These are phyloP conservation scores for Glonium stellatum DNA, from an alignment of 495 filamentous ascomycete genomes.

Conservation along the genomic window DNA sequence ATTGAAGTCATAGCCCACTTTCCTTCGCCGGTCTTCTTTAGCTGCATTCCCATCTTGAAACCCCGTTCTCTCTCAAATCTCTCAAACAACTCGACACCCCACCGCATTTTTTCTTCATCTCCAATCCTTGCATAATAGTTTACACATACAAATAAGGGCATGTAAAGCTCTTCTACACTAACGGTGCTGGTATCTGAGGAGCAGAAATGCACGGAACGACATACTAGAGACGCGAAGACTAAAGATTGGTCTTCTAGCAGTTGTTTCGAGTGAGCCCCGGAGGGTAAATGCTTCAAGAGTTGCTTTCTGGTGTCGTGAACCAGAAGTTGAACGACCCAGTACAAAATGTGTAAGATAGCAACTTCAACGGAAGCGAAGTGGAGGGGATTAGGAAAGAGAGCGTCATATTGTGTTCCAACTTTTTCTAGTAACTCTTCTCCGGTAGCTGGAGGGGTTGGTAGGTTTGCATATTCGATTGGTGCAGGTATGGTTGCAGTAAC, in stretches of 20 bases:
- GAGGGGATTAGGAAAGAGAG: constrained; percentile 10
- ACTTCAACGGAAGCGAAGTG: constrained; percentile 19
- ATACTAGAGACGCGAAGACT: constrained; percentile 18
- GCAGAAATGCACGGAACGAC: constrained; percentile 20
- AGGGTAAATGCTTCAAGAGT: constrained; percentile 1
- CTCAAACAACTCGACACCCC: constrained; percentile 11
- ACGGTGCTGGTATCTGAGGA: constrained; percentile 8
- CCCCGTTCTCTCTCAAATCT: too few species aligned
- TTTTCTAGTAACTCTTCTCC: background rate
- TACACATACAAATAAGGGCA: constrained; percentile 6
- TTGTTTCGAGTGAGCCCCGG: background rate
- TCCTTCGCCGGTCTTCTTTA: too few species aligned
- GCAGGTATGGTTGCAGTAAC: constrained; percentile 5
- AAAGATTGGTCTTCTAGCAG: background rate
- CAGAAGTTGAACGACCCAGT: constrained; percentile 18
- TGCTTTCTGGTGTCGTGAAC: constrained; percentile 8
- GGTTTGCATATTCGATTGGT: constrained; percentile 5
- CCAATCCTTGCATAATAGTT: background rate
- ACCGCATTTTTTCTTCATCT: constrained; percentile 12
- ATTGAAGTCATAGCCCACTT: too few species aligned
- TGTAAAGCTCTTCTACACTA: constrained; percentile 13
- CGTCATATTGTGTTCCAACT: too few species aligned
- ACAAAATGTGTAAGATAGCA: constrained; percentile 11
- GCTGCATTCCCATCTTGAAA: too few species aligned
- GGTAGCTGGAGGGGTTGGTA: background rate